Evolutionary conservation across 208 protist genomes (phyloP).

Genomic region (Trypanosoma lewisi): DNA sequence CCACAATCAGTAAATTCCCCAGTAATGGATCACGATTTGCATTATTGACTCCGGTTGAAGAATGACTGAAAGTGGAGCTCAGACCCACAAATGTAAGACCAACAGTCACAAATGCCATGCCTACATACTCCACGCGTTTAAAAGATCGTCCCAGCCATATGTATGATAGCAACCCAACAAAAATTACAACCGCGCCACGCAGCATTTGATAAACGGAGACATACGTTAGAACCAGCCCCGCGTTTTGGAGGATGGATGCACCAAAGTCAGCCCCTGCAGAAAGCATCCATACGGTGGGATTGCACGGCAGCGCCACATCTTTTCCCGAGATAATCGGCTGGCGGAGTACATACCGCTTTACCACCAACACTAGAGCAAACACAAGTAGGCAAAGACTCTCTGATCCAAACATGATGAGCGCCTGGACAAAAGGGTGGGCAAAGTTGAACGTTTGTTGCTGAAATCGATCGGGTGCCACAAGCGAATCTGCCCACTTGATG

Average conservation of each 20-base stretch:
- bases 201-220: constrained; percentile 93
- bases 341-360: constrained; percentile 23
- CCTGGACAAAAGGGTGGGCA: constrained; percentile 78
- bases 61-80: constrained; percentile 33
- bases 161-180: constrained; percentile 79
- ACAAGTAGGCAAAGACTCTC: constrained; percentile 66
- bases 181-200: constrained; percentile 88
- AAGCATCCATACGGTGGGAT: constrained; percentile 63
- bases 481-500: constrained; percentile 50
- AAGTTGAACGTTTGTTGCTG: constrained; percentile 41
- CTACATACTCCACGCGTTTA: constrained; percentile 60
- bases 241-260: constrained; percentile 82
- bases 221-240: constrained; percentile 85
- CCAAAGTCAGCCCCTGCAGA: constrained; percentile 74
- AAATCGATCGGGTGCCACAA: constrained; percentile 35
- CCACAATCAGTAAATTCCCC: constrained; percentile 81
- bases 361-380: constrained; percentile 32
- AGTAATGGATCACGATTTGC: constrained; percentile 36
- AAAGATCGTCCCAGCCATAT: constrained; percentile 76
- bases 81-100: constrained; percentile 71
- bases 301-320: constrained; percentile 46
- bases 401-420: constrained; percentile 83
- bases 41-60: neutral
- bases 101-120: constrained; percentile 55
- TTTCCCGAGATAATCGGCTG: constrained; percentile 28